Base-by-base conservation (phyloP, 352 stramenopile species). In the Phytophthora pini region DNA sequence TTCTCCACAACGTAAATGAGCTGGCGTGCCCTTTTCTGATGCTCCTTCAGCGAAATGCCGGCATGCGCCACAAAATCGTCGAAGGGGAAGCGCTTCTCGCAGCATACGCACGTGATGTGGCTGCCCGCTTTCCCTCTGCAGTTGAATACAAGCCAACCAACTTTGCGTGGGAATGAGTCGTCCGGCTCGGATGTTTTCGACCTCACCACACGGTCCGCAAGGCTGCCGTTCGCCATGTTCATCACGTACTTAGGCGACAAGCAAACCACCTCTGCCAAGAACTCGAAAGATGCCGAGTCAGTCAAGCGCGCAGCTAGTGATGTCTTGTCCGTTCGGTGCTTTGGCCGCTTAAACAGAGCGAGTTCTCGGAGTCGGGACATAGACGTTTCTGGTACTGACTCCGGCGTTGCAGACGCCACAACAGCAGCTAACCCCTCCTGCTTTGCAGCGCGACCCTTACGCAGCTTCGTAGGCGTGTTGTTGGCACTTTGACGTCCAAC, bases 201-300 rank as follows among this genome's bases (percentile, higher is more conserved):
- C 15, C 55, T 38, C 26, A 57, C 44, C 7, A 73, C 64, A 9
- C 50, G 60, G 36, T 77, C 70, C 5, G 24, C 65, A n/a, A 77
- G 56, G 47, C 49, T 65, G 22, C 70, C 70, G 32, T 77, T 60
- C 12, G 32, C n/a, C 70, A 77, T 77, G 13, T 43, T 72, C 59
- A 74, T 68, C 29, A 77, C 65, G 44, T 77, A 77, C 36, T 74
- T 77, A 0, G 54, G 51, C 13, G 70, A 60, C 3, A 77, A 47
- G 32, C 70, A 77, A 8, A 77, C 70, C 17, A 77, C 48, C 2
- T 65, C 59, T 0, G 60, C 70, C 51, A 74, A 46, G 36, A 72
- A 74, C 0, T 68, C 44, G 7, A 74, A 54, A 5, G 13, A 29
- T 22, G 26, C 6, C 43, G 55, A 8, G 26, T 65, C 55, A 3